These are phyloP conservation scores for Colletotrichum orbiculare DNA, from an alignment of 2,329 filamentous ascomycete genomes.

Conservation along the genomic window DNA sequence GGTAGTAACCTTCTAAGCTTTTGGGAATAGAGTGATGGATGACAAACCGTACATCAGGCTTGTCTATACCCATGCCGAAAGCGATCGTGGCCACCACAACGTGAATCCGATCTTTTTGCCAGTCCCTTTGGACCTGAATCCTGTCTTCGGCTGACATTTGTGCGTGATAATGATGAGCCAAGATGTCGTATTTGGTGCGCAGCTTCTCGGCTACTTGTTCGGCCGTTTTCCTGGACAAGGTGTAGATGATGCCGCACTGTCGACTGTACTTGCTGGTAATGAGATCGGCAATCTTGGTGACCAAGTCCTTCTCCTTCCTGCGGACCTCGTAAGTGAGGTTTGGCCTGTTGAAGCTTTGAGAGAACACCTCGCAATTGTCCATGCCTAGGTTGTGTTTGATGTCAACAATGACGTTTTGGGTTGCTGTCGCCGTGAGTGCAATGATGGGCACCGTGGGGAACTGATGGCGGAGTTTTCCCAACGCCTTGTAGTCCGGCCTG, in stretches of 20 bases:
- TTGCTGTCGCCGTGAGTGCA: slow-evolving; percentile 95
- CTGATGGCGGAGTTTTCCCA: slow-evolving; percentile 78
- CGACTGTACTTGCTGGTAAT: slow-evolving; percentile 77
- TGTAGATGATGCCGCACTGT: slow-evolving; percentile 93
- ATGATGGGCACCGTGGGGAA: slow-evolving; percentile 89
- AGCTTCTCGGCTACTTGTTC: slow-evolving; percentile 83
- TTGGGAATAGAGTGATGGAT: slow-evolving; percentile 95
- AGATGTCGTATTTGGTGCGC: slow-evolving; percentile 68
- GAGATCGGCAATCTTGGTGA: slow-evolving; percentile 67
- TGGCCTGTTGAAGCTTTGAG: slow-evolving; percentile 96
- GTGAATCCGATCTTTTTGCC: slow-evolving; percentile 83
- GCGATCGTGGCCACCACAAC: slow-evolving; percentile 98
- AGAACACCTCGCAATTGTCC: slow-evolving; percentile 79
- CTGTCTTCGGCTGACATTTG: slow-evolving; percentile 77
- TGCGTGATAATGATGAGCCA: slow-evolving; percentile 88
- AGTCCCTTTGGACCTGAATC: slow-evolving; percentile 76
- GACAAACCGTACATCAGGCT: slow-evolving; percentile 94
- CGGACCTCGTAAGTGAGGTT: slow-evolving; percentile 92
- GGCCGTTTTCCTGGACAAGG: slow-evolving; percentile 84
- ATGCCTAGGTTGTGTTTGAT: slow-evolving; percentile 94
- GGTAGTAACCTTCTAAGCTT: slow-evolving; percentile 96
- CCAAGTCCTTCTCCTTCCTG: slow-evolving; percentile 61
- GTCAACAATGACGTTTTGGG: slow-evolving; percentile 90
- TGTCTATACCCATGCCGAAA: slow-evolving; percentile 99
- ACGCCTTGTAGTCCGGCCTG: slow-evolving; percentile 90